Evolutionary conservation across 1,284 basidiomycete genomes (phyloP).

Genomic region (Peniophora sp.): DNA sequence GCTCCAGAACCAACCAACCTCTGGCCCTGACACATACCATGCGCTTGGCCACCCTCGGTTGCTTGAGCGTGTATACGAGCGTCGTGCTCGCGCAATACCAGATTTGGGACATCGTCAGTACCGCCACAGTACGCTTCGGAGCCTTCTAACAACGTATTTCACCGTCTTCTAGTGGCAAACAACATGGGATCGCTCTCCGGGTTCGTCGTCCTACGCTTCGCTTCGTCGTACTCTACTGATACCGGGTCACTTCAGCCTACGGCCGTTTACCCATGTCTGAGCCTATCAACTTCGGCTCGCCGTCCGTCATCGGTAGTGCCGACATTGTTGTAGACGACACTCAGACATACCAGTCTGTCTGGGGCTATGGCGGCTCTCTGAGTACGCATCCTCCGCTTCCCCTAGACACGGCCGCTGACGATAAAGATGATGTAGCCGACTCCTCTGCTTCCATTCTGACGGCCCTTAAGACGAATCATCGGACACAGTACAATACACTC

Average conservation of each 20-base stretch:
- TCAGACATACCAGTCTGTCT: slow-evolving; percentile 33
- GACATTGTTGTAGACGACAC: slow-evolving; percentile 37
- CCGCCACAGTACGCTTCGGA: neutral
- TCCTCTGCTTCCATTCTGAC: slow-evolving; percentile 38
- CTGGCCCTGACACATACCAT: neutral
- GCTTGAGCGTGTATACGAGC: neutral
- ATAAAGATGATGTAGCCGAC: slow-evolving; percentile 28
- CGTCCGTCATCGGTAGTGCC: slow-evolving; percentile 31
- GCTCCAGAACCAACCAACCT: too few relatives aligned
- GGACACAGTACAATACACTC: slow-evolving; percentile 35
- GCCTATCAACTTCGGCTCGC: slow-evolving; percentile 30
- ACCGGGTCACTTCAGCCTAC: slow-evolving; percentile 19
- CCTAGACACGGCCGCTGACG: neutral
- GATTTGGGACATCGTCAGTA: slow-evolving; percentile 27
- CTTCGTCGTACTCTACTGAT: too few relatives aligned
- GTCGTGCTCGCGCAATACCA: slow-evolving; percentile 11
- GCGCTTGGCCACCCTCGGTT: neutral
- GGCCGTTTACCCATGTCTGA: slow-evolving; percentile 17
- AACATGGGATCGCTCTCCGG: slow-evolving; percentile 24
- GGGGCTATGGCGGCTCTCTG: slow-evolving; percentile 39
- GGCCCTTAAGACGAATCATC: slow-evolving; percentile 27
- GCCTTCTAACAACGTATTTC: neutral
- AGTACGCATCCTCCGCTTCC: slow-evolving; percentile 26
- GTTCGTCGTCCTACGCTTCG: too few relatives aligned
- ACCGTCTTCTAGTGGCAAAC: slow-evolving; percentile 24